Evolutionary conservation across 2,329 filamentous ascomycete species (phyloP).

Genomic region (Alternaria burnsii): DNA sequence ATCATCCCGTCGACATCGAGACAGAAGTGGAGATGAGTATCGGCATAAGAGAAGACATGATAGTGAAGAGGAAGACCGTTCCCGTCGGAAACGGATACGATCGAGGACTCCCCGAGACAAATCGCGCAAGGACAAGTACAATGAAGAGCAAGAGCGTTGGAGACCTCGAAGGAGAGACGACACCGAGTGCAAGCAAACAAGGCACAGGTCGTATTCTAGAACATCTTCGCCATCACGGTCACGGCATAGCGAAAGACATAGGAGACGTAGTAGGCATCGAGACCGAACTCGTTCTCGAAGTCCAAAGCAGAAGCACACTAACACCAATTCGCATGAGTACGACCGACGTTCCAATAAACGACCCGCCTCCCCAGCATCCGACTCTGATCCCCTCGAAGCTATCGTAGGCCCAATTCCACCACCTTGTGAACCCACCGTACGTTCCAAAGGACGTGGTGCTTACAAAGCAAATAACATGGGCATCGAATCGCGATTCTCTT

Average conservation of each 20-base stretch:
- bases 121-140: constrained; percentile 11
- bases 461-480: constrained; percentile 54
- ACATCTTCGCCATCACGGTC: constrained; percentile 31
- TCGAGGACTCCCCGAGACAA: constrained; percentile 27
- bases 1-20: constrained; percentile 15
- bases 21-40: constrained; percentile 22
- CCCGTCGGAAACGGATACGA: constrained; percentile 24
- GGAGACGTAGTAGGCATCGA: constrained; percentile 17
- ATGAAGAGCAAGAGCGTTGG: constrained; percentile 19
- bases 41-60: constrained; percentile 27
- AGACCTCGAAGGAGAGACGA: constrained; percentile 19
- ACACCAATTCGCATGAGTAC: constrained; percentile 1
- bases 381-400: constrained; percentile 77
- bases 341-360: constrained; percentile 10
- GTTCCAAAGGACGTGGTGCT: constrained; percentile 45
- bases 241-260: constrained; percentile 21
- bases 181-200: constrained; percentile 19
- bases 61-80: constrained; percentile 22
- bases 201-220: constrained; percentile 27
- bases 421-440: constrained; percentile 55
- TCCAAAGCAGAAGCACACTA: not conserved
- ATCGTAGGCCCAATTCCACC: constrained; percentile 77
- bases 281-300: constrained; percentile 24
- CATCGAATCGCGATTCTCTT: constrained; percentile 83
- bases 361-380: constrained; percentile 35